Evolutionary conservation across 2,329 filamentous ascomycete species (phyloP), one percentile per base, ranked within the genome.

Genomic region (Trichophyton schoenleinii): DNA sequence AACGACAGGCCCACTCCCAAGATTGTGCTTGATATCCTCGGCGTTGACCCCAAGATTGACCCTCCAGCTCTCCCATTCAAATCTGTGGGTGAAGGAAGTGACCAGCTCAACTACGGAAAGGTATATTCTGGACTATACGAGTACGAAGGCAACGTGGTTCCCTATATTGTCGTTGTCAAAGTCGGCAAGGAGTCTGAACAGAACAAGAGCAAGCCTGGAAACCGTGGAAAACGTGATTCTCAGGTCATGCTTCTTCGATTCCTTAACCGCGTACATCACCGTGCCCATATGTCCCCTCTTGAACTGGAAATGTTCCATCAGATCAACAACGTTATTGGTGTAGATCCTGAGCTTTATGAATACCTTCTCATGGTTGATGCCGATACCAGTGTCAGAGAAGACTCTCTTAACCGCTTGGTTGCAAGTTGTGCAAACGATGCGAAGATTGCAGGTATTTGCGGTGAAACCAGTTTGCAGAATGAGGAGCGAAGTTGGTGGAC

Each of bases 221-320:
- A 99, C 77, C 89, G 94, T 75, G 94, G 94, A 75, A 99, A 99
- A 79, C 91, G 94, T 80, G 94, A 99, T 75, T 96, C 92, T 38
- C 94, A 99, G 75, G 90, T 99, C 69, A 76, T 97, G 66, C 80
- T 97, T 58, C 91, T 99, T 86, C 92, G 88, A 77, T 99, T 99
- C 83, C 83, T 99, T 68, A 99, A 99, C 77, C 89, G 92, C 63
- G 94, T 99, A 53, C 94, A 99, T 72, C 89, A 97, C 74, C 88
- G 91, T 64, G 80, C 88, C 1, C 87, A 92, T 0, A 99, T 99
- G 94, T 94, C 87, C 65, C 94, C 94, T 15, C 84, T 99, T 11
- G 94, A 99, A 73, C 79, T 99, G 53, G 94, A 99, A 74, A 95
- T 97, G 81, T 97, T 96, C 79, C 94, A 99, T 71, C 94, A 99